phyloP scores from a whole-genome alignment of 1,139 yeast genomes.

The Sugiyamaella japonica region DNA sequence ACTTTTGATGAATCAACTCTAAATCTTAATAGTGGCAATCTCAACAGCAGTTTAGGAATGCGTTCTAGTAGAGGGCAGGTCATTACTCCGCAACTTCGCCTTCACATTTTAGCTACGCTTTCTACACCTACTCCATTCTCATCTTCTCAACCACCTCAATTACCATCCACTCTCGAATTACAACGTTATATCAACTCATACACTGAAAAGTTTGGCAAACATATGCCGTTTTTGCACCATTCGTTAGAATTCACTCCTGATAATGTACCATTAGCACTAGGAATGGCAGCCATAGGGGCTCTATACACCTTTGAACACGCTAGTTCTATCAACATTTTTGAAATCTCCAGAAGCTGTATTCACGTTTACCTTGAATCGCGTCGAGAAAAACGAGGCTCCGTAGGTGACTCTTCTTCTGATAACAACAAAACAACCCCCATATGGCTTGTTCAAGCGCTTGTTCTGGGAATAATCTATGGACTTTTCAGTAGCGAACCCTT shows the following conservation, averaged over 20 bases:
- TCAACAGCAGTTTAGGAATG: conserved; percentile 16
- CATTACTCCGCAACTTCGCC: conserved; percentile 71
- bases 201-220: conserved; percentile 72
- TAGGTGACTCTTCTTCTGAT: conserved; percentile 20
- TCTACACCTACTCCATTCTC: conserved; percentile 64
- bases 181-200: conserved; percentile 71
- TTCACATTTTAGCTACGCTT: conserved; percentile 54
- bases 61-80: conserved; percentile 30
- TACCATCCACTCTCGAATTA: conserved; percentile 73
- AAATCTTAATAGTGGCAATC: conserved; percentile 20
- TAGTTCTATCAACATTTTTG: conserved; percentile 73
- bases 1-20: conserved; percentile 16
- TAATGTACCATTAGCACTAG: conserved; percentile 72
- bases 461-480: conserved; percentile 77
- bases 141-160: conserved; percentile 48
- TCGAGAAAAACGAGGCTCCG: conserved; percentile 45
- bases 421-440: conserved; percentile 57
- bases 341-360: conserved; percentile 73
- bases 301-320: conserved; percentile 77
- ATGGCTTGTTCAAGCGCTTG: conserved; percentile 85
- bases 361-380: conserved; percentile 71
- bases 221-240: conserved; percentile 80
- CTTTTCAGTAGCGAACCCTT: conserved; percentile 75
- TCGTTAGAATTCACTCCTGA: conserved; percentile 60
- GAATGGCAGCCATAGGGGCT: conserved; percentile 90